Percentiles rank a stretch among this genome's conserved stretches.
phyloP scores from a whole-genome alignment of 495 filamentous ascomycete genomes.

The Podospora didyma region DNA sequence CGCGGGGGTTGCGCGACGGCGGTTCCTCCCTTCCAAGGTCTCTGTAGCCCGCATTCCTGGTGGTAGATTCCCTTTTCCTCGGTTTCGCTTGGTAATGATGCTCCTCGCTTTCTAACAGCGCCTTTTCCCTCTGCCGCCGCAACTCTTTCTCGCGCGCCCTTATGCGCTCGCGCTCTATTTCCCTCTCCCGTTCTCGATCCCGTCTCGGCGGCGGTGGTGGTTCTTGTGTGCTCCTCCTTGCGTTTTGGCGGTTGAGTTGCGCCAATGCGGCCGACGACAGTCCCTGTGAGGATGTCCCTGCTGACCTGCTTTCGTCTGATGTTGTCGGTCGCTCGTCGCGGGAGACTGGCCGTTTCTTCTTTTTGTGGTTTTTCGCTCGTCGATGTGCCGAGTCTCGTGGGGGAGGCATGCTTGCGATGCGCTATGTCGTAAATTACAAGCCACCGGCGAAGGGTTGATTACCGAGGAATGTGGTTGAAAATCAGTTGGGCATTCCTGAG shows the following conservation, averaged over 20 bases:
- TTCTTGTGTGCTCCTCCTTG: slow-evolving; percentile 10
- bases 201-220: not conserved
- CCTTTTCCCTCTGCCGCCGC: not conserved
- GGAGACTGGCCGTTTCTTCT: not conserved
- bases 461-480: not conserved
- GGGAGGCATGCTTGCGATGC: not conserved
- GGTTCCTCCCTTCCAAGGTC: not conserved
- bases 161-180: slow-evolving; percentile 31
- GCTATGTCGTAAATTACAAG: too few relatives aligned
- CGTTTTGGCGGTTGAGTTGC: slow-evolving; percentile 52
- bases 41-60: not conserved
- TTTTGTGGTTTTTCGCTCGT: slow-evolving; percentile 3
- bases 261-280: slow-evolving; percentile 58
- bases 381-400: slow-evolving; percentile 3
- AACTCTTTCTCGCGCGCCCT: slow-evolving; percentile 9
- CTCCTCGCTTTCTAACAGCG: not conserved
- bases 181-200: slow-evolving; percentile 31
- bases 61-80: not conserved
- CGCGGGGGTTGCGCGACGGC: slow-evolving; percentile 4
- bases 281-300: slow-evolving; percentile 18
- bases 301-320: slow-evolving; percentile 13
- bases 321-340: not conserved
- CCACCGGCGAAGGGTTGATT: too few relatives aligned
- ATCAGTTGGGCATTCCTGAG: not conserved
- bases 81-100: slow-evolving; percentile 2